Base-by-base conservation (phyloP, 2,329 filamentous ascomycete species). In the Didymella exigua region DNA sequence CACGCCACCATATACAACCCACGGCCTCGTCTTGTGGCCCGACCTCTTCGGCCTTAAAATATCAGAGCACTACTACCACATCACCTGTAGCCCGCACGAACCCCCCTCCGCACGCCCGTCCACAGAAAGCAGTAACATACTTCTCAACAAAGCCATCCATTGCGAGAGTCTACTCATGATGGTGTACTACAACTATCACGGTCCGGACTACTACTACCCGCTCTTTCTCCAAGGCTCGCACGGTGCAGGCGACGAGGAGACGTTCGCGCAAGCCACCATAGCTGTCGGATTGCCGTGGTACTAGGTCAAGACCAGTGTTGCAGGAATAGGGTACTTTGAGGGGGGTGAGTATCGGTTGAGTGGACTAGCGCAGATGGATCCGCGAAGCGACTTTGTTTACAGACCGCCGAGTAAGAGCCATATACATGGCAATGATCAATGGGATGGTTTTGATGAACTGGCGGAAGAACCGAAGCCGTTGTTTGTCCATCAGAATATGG, bases 21-120 rank as follows among this genome's bases (percentile, higher is more conserved):
- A 76, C 1, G 84, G 84, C 13, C 71, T 86, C 47, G 75, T 86
- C 14, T 78, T 80, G 14, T 86, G 82, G 82, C 83, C 84, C 14
- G 84, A 86, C 63, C 83, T 78, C 63, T 83, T 79, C 78, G 72
- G 73, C 23, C 69, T 75, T 4, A 78, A 77, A 0, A 69, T 73
- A 3, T 79, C 78, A 1, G 74, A 75, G 0, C 65, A 71, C 37
- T 81, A 78, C 65, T 83, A 79, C 64, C 66, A 76, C 26, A 77
- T 83, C 38, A 71, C 78, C 10, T 71, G 67, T 37, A 67, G 75
- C 14, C 74, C 77, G 2, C 56, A 61, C 34, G 58, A 63, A 3
- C 60, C 71, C 2, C 57, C 75, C 13, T 59, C 61, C 11, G 60
- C 69, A 19, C 68, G 72, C 18, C 45, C 73, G 23, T 77, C 76